A percentile compares a stretch with the other conserved stretches of the same genome.
Conservation (phyloP, 2,329 filamentous ascomycete species). For the Ceratocystis albifundus region DNA sequence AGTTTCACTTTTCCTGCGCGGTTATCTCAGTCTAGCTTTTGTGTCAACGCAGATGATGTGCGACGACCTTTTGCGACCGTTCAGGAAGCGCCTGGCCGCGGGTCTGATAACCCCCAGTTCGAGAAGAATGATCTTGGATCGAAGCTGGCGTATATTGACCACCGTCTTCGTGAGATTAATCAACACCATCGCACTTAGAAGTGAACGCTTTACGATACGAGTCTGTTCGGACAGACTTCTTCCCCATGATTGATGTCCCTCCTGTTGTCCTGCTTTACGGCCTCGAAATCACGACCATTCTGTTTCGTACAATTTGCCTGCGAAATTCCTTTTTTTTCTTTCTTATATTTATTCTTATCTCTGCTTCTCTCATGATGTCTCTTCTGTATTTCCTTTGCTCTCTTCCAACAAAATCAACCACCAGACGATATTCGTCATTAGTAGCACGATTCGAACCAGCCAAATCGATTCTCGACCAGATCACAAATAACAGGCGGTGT, state of each 20-base stretch:
- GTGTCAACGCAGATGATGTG: slow-evolving; percentile 32
- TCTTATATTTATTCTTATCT: neutral
- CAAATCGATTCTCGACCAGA: neutral
- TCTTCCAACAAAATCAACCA: neutral
- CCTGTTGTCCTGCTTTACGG: slow-evolving; percentile 5
- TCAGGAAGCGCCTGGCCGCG: neutral
- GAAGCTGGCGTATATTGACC: slow-evolving; percentile 47
- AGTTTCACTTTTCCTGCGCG: slow-evolving; percentile 53
- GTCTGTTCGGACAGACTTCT: neutral
- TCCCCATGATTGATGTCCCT: neutral
- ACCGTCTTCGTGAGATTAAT: slow-evolving; percentile 45
- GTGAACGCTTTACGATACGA: slow-evolving; percentile 35
- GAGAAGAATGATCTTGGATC: slow-evolving; percentile 38
- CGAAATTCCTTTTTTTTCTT: neutral
- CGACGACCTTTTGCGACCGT: slow-evolving; percentile 47
- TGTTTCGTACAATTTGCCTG: neutral
- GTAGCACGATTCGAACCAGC: neutral
- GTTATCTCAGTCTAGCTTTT: slow-evolving; percentile 37
- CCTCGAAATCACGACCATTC: neutral
- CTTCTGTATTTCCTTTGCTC: neutral
- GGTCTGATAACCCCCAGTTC: slow-evolving; percentile 30
- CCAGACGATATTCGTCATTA: neutral
- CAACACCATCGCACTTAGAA: slow-evolving; percentile 38
- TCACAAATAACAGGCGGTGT: neutral
- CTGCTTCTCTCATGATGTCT: neutral